Conservation (phyloP, 768 basidiomycete genomes). For the Suillus occidentalis region DNA sequence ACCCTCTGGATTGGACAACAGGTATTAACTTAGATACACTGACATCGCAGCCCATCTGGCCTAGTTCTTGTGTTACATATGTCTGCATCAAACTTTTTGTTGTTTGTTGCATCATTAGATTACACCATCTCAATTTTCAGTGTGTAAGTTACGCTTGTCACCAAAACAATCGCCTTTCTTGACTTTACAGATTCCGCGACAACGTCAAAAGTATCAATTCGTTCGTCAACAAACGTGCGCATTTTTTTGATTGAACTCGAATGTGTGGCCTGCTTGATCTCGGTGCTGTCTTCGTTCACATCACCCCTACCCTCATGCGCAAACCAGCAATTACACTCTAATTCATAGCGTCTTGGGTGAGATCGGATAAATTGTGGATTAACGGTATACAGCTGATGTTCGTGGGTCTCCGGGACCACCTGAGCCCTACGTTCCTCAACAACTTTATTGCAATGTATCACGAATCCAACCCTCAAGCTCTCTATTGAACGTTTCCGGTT, state of each 20-base stretch:
- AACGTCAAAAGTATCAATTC: too few species aligned
- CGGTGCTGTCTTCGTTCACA: not conserved
- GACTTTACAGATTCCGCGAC: not conserved
- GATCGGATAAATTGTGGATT: not conserved
- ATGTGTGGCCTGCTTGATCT: too few species aligned
- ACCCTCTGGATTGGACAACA: slow-evolving; percentile 18
- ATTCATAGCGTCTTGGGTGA: not conserved
- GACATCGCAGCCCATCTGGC: slow-evolving; percentile 6
- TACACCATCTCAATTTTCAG: not conserved
- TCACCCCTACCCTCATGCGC: not conserved
- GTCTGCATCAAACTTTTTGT: not conserved
- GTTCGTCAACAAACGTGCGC: not conserved
- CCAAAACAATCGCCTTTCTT: not conserved
- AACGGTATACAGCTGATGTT: not conserved
- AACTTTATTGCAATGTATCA: slow-evolving; percentile 14
- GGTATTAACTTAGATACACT: slow-evolving; percentile 27
- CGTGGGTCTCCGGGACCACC: not conserved
- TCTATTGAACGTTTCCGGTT: slow-evolving; percentile 34
- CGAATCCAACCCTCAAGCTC: slow-evolving; percentile 36
- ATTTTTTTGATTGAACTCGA: not conserved
- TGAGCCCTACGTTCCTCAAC: not conserved
- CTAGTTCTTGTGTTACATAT: not conserved
- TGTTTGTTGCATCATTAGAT: slow-evolving; percentile 2
- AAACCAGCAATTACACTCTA: not conserved
- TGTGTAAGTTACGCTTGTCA: not conserved